phyloP scores from a whole-genome alignment of 176 grass and related monocot species.

The Oryza coarctata region DNA sequence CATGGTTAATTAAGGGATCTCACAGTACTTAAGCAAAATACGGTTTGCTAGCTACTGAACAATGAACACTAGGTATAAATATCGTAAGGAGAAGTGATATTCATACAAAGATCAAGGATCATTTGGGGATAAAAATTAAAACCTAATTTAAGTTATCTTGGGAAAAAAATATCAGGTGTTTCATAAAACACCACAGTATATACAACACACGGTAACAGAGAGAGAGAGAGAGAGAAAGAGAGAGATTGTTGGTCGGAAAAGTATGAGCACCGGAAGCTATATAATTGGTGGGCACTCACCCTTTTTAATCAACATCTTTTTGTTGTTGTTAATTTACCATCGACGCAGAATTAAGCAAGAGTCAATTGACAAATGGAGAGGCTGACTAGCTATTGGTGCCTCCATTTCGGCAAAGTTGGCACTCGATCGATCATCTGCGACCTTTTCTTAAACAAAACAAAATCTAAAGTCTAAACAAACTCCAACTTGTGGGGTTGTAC shows the following conservation, averaged over 20 bases:
- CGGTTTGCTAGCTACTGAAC: not conserved
- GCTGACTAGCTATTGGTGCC: conserved; percentile 20
- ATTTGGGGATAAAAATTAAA: not conserved
- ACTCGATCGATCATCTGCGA: not conserved
- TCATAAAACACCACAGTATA: too few relatives aligned
- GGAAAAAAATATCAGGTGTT: not conserved
- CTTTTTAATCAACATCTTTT: not conserved
- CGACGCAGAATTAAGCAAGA: not conserved
- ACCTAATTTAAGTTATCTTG: not conserved
- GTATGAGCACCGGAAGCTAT: not conserved
- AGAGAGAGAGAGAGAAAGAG: not conserved
- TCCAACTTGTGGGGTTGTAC: conserved; percentile 14
- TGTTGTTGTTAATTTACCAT: not conserved
- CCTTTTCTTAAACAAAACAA: conserved; percentile 7
- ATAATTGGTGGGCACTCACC: not conserved
- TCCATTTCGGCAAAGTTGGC: conserved; percentile 44
- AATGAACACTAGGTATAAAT: not conserved
- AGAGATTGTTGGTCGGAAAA: not conserved
- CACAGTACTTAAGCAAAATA: not conserved
- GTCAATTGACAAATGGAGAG: conserved; percentile 20
- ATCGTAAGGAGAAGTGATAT: too few relatives aligned
- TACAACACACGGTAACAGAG: too few relatives aligned
- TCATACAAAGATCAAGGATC: not conserved
- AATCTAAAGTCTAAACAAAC: conserved; percentile 21
- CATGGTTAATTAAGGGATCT: not conserved